phyloP scores from a whole-genome alignment of 2,329 filamentous ascomycete genomes.

The Pseudohalonectria lignicola region DNA sequence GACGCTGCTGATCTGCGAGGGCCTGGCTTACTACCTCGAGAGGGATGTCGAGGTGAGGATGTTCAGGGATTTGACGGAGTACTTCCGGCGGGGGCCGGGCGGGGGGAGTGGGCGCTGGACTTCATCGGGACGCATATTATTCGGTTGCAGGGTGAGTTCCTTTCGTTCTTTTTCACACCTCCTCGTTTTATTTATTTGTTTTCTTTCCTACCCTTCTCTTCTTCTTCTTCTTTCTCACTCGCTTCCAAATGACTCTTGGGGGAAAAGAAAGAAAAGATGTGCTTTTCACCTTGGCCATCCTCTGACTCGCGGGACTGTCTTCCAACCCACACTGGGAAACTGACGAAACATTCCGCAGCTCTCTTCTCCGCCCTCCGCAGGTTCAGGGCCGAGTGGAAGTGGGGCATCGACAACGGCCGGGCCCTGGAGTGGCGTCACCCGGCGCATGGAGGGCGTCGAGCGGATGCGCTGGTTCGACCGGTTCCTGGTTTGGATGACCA shows the following conservation, averaged over 20 bases:
- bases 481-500: slow-evolving; percentile 2
- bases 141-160: slow-evolving; percentile 1
- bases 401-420: slow-evolving; percentile 2
- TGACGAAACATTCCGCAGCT: no score
- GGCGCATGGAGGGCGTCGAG: neutral
- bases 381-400: slow-evolving; percentile 1
- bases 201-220: neutral
- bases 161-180: neutral
- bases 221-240: neutral
- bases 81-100: slow-evolving; percentile 1
- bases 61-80: slow-evolving; percentile 2
- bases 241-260: no score
- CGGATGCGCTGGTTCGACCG: slow-evolving; percentile 3
- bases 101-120: slow-evolving; percentile 3
- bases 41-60: neutral
- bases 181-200: neutral
- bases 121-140: neutral
- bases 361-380: neutral
- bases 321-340: no score
- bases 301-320: no score
- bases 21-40: slow-evolving; percentile 18
- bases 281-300: no score
- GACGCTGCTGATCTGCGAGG: slow-evolving; percentile 20
- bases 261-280: no score
- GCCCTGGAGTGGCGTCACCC: neutral